Base-by-base conservation (phyloP, 208 protist species). In the Angomonas desouzai region DNA sequence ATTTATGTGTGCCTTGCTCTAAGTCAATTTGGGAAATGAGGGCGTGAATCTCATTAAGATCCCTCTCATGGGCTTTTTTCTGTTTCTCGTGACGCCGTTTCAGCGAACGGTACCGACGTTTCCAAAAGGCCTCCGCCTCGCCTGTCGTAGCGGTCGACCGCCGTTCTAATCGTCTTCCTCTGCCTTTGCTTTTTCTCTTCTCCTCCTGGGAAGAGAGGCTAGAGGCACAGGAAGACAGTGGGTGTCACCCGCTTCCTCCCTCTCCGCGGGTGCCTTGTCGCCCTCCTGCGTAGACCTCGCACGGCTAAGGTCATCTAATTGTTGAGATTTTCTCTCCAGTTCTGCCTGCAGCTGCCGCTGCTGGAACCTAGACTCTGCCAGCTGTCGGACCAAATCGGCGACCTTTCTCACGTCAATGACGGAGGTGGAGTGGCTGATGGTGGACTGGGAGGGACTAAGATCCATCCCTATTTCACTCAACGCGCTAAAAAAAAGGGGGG, bases 301-400 rank as follows among this genome's bases (percentile, higher is more conserved):
- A 22, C n/a, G 4, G 18, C 9, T 22, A 9, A 51, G 45, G 9
- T 51, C 20, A 3, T 27, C 45, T 27, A 51, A 27, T 16, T 51
- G 18, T 16, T 13, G 20, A 13, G 45, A 27, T 51, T 51, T 51
- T 4, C 20, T 13, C 18, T 51, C 45, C n/a, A 61, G 20, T n/a
- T 34, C 34, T 2, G 16, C 3, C 16, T 61, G 25, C n/a, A 61
- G 25, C 18, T 29, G 74, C 16, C 72, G 71, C 3, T 77, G 68
- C 32, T 79, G 74, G 48, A 69, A 66, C 34, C 77, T 80, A 6
- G 83, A 58, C 70, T 87, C 80, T 9, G 86, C 86, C 3, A 92
- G 76, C 69, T 88, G 79, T 1, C 80, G 73, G 25, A 89, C 82
- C 29, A 92, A 72, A 49, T 81, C 79, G 2, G 82, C 85, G 18